Percentiles rank a stretch among this genome's conserved stretches.
phyloP scores from a whole-genome alignment of 2,329 filamentous ascomycete species.

The Clonostachys sp. region DNA sequence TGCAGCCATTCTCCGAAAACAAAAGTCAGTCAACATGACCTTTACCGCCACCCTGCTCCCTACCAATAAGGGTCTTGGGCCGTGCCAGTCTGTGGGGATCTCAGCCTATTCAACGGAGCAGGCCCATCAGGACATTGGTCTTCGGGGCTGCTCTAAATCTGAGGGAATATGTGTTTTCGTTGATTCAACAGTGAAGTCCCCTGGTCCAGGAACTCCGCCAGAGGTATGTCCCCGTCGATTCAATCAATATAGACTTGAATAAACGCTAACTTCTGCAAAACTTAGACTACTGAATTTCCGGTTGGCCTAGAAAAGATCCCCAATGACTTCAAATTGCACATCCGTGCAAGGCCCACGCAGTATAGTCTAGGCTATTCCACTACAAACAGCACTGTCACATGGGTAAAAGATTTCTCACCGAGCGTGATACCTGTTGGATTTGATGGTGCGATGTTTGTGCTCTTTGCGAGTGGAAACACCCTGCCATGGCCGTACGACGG shows the following conservation, averaged over 20 bases:
- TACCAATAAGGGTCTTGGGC: constrained; percentile 7
- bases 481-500: constrained; percentile 13
- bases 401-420: constrained; percentile 8
- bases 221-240: not conserved
- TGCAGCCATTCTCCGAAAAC: constrained; percentile 17
- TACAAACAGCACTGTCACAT: constrained; percentile 1
- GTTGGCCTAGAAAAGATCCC: constrained; percentile 2
- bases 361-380: constrained; percentile 14
- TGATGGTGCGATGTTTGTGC: constrained; percentile 13
- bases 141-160: constrained; percentile 14
- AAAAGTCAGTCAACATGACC: constrained; percentile 21
- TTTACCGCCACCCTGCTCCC: constrained; percentile 12
- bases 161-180: constrained; percentile 10
- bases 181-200: not conserved
- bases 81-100: constrained; percentile 14
- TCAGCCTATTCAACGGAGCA: constrained; percentile 16
- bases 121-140: constrained; percentile 16
- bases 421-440: constrained; percentile 8
- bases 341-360: constrained; percentile 9
- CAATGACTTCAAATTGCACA: constrained; percentile 8
- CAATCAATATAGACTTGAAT: not conserved
- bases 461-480: constrained; percentile 12
- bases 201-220: not conserved
- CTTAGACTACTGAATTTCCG: not conserved
- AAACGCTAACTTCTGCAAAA: not conserved